A percentile compares a stretch with the other conserved stretches of the same genome.
These are phyloP conservation scores for Colletotrichum tamarilloi DNA, from an alignment of 2,329 filamentous ascomycete genomes.

Conservation along the genomic window DNA sequence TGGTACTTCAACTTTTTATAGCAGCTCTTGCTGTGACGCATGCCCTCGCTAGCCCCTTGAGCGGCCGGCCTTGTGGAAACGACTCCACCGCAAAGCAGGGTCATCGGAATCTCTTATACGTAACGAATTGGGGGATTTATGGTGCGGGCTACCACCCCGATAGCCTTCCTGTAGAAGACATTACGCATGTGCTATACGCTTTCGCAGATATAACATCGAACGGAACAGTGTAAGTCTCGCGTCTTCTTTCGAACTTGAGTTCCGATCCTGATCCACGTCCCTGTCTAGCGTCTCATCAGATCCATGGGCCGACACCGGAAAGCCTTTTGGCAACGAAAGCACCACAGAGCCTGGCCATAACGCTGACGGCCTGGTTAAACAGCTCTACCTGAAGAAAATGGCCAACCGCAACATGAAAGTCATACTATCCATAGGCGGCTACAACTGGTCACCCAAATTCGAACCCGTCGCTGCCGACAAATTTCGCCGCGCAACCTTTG, in stretches of 20 bases:
- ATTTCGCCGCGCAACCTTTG: conserved; percentile 73
- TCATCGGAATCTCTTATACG: conserved; percentile 23
- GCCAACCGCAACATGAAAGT: conserved; percentile 81
- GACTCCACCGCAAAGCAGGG: neutral
- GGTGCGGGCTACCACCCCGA: conserved; percentile 21
- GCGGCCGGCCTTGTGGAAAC: neutral
- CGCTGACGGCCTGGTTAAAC: conserved; percentile 84
- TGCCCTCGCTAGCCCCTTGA: neutral
- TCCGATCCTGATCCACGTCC: neutral
- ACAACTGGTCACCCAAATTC: conserved; percentile 85
- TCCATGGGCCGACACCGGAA: conserved; percentile 45
- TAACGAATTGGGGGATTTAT: conserved; percentile 31
- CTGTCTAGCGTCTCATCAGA: conserved; percentile 43
- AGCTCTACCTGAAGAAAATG: conserved; percentile 83
- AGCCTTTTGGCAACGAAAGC: conserved; percentile 17
- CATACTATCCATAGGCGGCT: conserved; percentile 84
- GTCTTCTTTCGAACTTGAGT: neutral
- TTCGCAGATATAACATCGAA: conserved; percentile 25
- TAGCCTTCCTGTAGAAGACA: conserved; percentile 2
- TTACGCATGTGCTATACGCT: conserved; percentile 26
- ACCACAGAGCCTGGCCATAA: conserved; percentile 64
- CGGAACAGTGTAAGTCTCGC: conserved; percentile 28
- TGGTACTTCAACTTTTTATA: neutral
- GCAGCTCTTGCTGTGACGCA: neutral
- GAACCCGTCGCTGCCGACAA: conserved; percentile 72